Evolutionary conservation across 352 stramenopile species (phyloP), one percentile per base, ranked within the genome.

Genomic region (Phytophthora cryptogea): DNA sequence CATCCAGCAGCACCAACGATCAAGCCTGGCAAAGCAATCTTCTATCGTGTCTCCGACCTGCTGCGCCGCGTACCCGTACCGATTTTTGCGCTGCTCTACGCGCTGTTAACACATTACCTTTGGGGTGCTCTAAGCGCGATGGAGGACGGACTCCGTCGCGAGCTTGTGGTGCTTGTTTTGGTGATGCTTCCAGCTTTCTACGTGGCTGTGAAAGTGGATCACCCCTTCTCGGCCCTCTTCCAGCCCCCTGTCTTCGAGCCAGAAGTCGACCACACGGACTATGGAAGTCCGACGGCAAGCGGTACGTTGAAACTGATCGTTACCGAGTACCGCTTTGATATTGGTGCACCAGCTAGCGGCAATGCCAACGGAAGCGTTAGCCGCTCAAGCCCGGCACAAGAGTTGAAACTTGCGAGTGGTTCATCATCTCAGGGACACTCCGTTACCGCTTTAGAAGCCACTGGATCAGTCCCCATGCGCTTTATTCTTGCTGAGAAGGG

Each of bases 401-500:
- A 20, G 58, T 5, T 50, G 16, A 59, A 41, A 33, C 17, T 42
- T 59, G 31, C 46, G 2, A 48, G 33, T 26, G 54, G 16, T 23
- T 23, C 20, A 37, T 45, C 48, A 33, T 33, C 51, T 6, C 3
- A 36, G 11, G 37, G 32, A 14, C 46, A 68, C n/a, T 67, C 64
- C 4, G 64, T 60, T 36, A 72, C 70, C 6, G 64, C 46, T 26
- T 63, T 70, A 56, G 67, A 66, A 27, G 28, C 58, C 30, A 74
- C 63, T 8, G 67, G 70, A 27, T 63, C 61, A 2, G 63, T 93
- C 8, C 86, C 84, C 1, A 73, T 59, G 44, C 80, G 86, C 8
- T 95, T 89, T 44, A 72, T 95, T 27, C 64, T 83, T 14, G 86
- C 86, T 2, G 85, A 90, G 54, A 95, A 94, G 55, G 86, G 86